phyloP scores from a whole-genome alignment of 768 basidiomycete species.

The Hysterangium stoloniferum region DNA sequence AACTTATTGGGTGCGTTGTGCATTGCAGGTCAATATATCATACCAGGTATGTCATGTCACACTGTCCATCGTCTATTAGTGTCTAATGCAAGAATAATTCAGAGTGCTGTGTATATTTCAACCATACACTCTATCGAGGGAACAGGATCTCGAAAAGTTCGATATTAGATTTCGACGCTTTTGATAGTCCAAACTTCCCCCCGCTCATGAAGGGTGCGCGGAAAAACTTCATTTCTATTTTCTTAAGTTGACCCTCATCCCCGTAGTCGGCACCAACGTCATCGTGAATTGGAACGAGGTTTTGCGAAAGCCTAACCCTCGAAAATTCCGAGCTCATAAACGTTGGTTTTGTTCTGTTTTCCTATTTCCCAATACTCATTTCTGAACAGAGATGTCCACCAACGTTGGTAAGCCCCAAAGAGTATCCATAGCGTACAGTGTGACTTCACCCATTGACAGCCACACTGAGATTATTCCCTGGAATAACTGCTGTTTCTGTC shows the following conservation, averaged over 20 bases:
- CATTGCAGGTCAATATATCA: slow-evolving; percentile 85
- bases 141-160: slow-evolving; percentile 79
- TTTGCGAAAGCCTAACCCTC: slow-evolving; percentile 69
- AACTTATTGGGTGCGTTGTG: slow-evolving; percentile 85
- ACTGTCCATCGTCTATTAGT: no score
- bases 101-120: slow-evolving; percentile 88
- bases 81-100: no score
- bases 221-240: neutral
- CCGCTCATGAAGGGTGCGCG: slow-evolving; percentile 69
- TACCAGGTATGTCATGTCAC: slow-evolving; percentile 66
- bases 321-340: slow-evolving; percentile 79
- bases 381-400: slow-evolving; percentile 59
- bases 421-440: neutral
- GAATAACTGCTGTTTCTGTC: slow-evolving; percentile 68
- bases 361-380: neutral
- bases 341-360: slow-evolving; percentile 26
- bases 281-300: slow-evolving; percentile 86
- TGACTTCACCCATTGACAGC: slow-evolving; percentile 35
- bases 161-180: slow-evolving; percentile 77
- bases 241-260: slow-evolving; percentile 6
- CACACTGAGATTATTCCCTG: slow-evolving; percentile 79
- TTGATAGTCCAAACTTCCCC: slow-evolving; percentile 77
- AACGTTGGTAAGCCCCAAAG: slow-evolving; percentile 56
- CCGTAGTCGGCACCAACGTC: slow-evolving; percentile 81
- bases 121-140: slow-evolving; percentile 80